Evolutionary conservation across 192 early-diverging fungal species (phyloP).

Genomic region (Coemansia sp.): DNA sequence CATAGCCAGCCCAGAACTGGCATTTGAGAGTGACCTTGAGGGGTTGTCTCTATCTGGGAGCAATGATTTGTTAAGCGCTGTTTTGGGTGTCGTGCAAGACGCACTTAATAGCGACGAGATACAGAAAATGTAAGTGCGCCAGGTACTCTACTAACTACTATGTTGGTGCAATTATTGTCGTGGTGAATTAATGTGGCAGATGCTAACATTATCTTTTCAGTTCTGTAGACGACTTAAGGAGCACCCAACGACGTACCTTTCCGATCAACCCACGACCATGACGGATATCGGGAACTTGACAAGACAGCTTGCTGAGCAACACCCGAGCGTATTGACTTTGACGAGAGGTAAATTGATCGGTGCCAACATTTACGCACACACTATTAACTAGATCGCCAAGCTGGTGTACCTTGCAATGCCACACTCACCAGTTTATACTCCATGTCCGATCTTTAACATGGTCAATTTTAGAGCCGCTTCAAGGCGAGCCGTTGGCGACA

Average conservation of each 20-base stretch:
- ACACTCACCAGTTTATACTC: background rate
- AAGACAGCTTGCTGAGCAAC: slow-evolving; percentile 12
- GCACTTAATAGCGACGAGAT: slow-evolving; percentile 23
- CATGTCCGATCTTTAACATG: background rate
- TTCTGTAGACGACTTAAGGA: slow-evolving; percentile 7
- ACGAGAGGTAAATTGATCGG: slow-evolving; percentile 5
- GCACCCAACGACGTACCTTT: background rate
- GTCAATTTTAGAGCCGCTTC: background rate
- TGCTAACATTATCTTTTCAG: background rate
- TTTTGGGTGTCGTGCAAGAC: slow-evolving; percentile 22
- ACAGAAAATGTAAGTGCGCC: slow-evolving; percentile 29
- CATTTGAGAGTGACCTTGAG: slow-evolving; percentile 24
- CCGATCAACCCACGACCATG: background rate
- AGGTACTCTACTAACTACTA: background rate
- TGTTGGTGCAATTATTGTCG: background rate
- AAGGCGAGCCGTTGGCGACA: background rate
- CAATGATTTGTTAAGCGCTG: slow-evolving; percentile 3
- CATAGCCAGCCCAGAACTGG: slow-evolving; percentile 10
- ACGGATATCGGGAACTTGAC: slow-evolving; percentile 1
- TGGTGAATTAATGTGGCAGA: background rate
- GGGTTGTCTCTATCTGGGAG: slow-evolving; percentile 13
- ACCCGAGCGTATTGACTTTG: slow-evolving; percentile 1
- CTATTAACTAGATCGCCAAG: background rate
- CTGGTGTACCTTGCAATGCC: background rate
- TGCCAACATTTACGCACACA: background rate